Evolutionary conservation across 805 yeast genomes (phyloP).

Genomic region (Isabelozyma pseudorhagii): DNA sequence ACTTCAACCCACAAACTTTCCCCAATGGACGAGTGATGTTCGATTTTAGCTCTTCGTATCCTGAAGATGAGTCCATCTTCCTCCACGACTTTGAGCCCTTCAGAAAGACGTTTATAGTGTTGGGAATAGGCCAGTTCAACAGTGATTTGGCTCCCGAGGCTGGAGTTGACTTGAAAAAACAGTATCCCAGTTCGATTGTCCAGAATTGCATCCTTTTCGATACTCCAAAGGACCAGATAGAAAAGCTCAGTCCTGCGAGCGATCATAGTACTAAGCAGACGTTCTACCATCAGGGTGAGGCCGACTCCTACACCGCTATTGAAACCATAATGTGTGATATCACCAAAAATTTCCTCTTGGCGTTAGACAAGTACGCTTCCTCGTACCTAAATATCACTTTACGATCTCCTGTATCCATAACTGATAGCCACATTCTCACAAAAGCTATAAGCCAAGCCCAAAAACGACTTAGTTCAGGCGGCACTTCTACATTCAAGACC

Average conservation of each 20-base stretch:
- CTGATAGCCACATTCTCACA: slow-evolving; percentile 45
- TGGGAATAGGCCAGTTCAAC: slow-evolving; percentile 40
- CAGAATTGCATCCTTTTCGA: slow-evolving; percentile 57
- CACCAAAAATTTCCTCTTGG: slow-evolving; percentile 57
- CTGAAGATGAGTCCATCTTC: slow-evolving; percentile 58
- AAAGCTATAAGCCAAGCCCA: slow-evolving; percentile 40
- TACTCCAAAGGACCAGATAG: slow-evolving; percentile 25
- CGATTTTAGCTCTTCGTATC: slow-evolving; percentile 45
- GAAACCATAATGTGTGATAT: slow-evolving; percentile 76
- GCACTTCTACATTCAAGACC: slow-evolving; percentile 26
- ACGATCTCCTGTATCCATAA: slow-evolving; percentile 73
- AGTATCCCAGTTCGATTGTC: slow-evolving; percentile 51
- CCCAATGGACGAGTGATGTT: slow-evolving; percentile 75
- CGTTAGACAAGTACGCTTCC: slow-evolving; percentile 65
- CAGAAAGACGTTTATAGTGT: slow-evolving; percentile 67
- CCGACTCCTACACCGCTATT: slow-evolving; percentile 21
- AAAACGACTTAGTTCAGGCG: slow-evolving; percentile 40
- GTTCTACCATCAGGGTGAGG: slow-evolving; percentile 25
- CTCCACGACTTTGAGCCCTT: slow-evolving; percentile 89
- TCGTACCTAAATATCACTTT: slow-evolving; percentile 77
- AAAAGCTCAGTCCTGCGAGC: slow-evolving; percentile 9
- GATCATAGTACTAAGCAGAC: slow-evolving; percentile 12
- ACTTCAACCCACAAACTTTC: slow-evolving; percentile 80
- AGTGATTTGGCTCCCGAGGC: slow-evolving; percentile 3
- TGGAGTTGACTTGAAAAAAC: slow-evolving; percentile 33